Base-by-base conservation (phyloP, 805 yeast species). In the Candida wancherniae region DNA sequence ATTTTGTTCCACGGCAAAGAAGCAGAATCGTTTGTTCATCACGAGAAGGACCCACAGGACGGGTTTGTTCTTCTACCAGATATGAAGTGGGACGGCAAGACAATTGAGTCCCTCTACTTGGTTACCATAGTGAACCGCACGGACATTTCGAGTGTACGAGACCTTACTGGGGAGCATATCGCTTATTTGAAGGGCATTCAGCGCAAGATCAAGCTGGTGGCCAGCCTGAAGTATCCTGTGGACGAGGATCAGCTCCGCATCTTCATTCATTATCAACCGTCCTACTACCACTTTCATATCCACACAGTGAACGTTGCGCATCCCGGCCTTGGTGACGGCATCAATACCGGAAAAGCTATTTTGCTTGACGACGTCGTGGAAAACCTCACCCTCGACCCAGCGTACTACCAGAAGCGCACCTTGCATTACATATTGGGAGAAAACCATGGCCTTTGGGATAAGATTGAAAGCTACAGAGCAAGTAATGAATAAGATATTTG, bases 211-310 rank as follows among this genome's bases (percentile, higher is more conserved):
- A 56, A 61, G 31, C 42, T 50, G 1, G 69, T 71, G 2, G 72
- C 84, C 4, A 32, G 44, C 15, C 48, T 50, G 20, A 53, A 41
- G 34, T 65, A 37, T 36, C 58, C 75, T 0, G 45, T 86, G 9
- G 54, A 45, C 2, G 45, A 61, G 1, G 80, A 81, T 50, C 73
- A 78, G 44, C 53, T 92, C 44, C 71, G 94, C 36, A 53, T 87
- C 1, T 92, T 84, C 51, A 71, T 92, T 28, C 98, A 92, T 62
- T 84, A 92, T 56, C 97, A 88, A 44, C 98, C 98, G 0, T 83
- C 95, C 0, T 92, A 90, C 55, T 92, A 92, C 51, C 97, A 92
- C 50, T 81, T 92, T 65, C 98, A 92, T 53, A 71, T 92, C 11
- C 98, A 92, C 54, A 80, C 85, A 11, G 95, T 86, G 12, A 81